phyloP scores from a whole-genome alignment of 2,329 filamentous ascomycete genomes.

The Akanthomyces dipterigenus region DNA sequence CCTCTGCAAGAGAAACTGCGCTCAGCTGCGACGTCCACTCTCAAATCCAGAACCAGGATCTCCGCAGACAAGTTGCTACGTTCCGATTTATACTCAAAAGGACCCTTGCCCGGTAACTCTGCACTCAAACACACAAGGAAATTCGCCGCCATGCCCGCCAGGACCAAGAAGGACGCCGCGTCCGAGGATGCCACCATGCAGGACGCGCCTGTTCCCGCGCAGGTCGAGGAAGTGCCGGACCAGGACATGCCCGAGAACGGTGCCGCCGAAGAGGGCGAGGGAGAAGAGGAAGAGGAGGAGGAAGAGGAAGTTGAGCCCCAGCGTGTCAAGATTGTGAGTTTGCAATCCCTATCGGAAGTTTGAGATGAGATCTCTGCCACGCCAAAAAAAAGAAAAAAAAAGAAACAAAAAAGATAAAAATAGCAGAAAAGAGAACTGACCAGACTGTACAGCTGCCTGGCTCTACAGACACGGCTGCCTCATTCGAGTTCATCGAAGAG shows the following conservation, averaged over 20 bases:
- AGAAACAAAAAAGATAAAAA: not conserved
- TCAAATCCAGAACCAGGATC: not conserved
- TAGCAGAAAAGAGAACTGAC: not conserved
- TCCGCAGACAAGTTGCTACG: not conserved
- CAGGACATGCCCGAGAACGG: conserved; percentile 25
- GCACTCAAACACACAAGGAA: no score
- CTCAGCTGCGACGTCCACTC: not conserved
- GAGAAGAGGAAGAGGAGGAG: conserved; percentile 35
- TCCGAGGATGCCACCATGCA: conserved; percentile 37
- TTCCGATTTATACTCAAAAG: no score
- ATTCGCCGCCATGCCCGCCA: conserved; percentile 33
- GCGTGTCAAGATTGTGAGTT: conserved; percentile 55
- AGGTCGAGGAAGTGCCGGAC: conserved; percentile 28
- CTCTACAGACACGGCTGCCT: conserved; percentile 79
- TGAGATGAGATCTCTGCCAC: not conserved
- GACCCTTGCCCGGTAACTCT: no score
- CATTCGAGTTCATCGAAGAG: conserved; percentile 90
- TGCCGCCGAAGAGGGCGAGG: conserved; percentile 21
- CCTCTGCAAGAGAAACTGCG: not conserved
- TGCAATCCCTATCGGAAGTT: not conserved
- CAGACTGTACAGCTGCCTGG: conserved; percentile 65
- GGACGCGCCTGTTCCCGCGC: conserved; percentile 35
- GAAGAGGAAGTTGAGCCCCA: conserved; percentile 41
- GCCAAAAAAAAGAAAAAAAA: no score
- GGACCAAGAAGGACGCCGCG: conserved; percentile 28